A percentile compares a stretch with the other conserved stretches of the same genome.
These are phyloP conservation scores for Ogataea saltuana DNA, from an alignment of 805 yeast species.

Conservation along the genomic window DNA sequence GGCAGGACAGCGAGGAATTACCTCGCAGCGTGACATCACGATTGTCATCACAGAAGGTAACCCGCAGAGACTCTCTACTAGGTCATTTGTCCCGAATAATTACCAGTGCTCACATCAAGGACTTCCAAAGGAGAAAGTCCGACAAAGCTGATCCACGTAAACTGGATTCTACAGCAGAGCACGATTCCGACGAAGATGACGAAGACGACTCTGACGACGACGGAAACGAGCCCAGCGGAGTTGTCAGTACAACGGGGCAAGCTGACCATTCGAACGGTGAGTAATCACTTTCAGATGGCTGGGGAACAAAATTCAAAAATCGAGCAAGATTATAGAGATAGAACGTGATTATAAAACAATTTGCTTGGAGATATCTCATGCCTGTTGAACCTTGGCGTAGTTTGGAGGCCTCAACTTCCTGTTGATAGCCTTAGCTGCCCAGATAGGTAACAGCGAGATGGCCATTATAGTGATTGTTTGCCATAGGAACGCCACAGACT, in stretches of 20 bases:
- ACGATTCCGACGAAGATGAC: constrained; percentile 24
- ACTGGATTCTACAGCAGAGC: constrained; percentile 23
- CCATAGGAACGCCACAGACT: constrained; percentile 63
- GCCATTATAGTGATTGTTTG: constrained; percentile 63
- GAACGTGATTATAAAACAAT: constrained; percentile 1
- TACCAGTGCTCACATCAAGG: constrained; percentile 79
- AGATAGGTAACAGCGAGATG: constrained; percentile 81
- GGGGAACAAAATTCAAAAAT: too few species aligned
- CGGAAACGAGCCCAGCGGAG: constrained; percentile 36
- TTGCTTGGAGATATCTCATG: constrained; percentile 29
- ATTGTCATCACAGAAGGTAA: not conserved
- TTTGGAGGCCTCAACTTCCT: constrained; percentile 87
- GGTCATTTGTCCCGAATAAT: constrained; percentile 53
- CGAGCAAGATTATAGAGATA: constrained; percentile 4
- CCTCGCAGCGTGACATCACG: not conserved
- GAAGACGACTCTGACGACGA: constrained; percentile 21
- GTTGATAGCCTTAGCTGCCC: constrained; percentile 76
- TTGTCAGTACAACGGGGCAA: too few species aligned
- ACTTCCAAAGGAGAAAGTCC: constrained; percentile 68
- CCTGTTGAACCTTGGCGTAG: constrained; percentile 94
- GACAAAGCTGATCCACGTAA: constrained; percentile 30
- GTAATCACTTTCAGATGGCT: too few species aligned
- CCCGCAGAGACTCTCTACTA: constrained; percentile 32
- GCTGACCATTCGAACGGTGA: too few species aligned
- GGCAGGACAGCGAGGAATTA: not conserved